Evolutionary conservation across 164 flowering plant species (phyloP), one percentile per base, ranked within the genome.

Genomic region (Hamamelis virginiana): DNA sequence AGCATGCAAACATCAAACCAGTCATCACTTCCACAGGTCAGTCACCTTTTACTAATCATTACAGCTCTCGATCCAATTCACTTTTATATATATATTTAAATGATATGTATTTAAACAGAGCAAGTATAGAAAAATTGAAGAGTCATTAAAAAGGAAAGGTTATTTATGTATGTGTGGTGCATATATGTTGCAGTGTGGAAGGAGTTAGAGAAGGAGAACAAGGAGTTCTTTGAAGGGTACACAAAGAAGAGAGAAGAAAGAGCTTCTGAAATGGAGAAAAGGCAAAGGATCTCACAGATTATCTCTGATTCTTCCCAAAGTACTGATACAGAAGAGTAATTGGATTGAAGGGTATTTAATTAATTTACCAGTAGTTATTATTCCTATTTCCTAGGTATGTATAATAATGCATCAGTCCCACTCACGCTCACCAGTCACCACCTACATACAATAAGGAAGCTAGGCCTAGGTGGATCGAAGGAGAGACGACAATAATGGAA

Each of bases 161-260:
- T 33, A 6, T 33, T n/a, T 68, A 23, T 51, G 10, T 52, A 4
- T 18, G 26, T 51, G 0, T 55, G n/a, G n/a, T n/a, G n/a, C n/a
- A n/a, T n/a, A n/a, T n/a, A n/a, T 9, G 47, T 8, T 65, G 71
- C 69, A 93, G 98, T 93, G 66, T 93, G 98, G 98, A 84, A 89
- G 57, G 98, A 91, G 71, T 70, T 93, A 50, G 97, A 91, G 85
- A 93, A 91, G 59, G 97, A 86, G 87, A 93, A 93, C 89, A 87
- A 74, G 74, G 90, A 86, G 64, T 93, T 93, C 83, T 93, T 93
- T 51, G 89, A 89, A 60, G 84, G 82, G 4, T 93, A 93, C 68
- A 14, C 56, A 11, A 80, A 67, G 60, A 74, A 64, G 63, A 79
- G 74, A 70, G 80, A 74, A 44, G 75, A 76, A 13, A 62, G 67